phyloP scores from a whole-genome alignment of 75 land plant species.

The Selaginella moellendorffii region DNA sequence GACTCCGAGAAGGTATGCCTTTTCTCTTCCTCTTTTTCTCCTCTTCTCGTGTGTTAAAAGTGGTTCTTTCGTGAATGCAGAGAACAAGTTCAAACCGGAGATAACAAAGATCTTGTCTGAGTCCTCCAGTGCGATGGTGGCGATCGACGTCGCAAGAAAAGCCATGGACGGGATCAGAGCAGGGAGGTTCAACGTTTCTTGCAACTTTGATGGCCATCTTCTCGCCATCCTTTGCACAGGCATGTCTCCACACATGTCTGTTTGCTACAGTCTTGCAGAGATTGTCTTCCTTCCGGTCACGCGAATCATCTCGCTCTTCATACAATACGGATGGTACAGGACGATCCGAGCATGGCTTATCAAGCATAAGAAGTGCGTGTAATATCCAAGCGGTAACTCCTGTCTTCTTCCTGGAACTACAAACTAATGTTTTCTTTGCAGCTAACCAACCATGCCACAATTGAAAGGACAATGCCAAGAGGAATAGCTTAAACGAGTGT shows the following conservation, averaged over 20 bases:
- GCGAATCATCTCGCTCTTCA: slow-evolving; percentile 37
- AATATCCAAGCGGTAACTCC: too few species aligned
- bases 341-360: slow-evolving; percentile 38
- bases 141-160: slow-evolving; percentile 54
- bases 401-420: too few species aligned
- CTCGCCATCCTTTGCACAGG: slow-evolving; percentile 51
- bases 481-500: too few species aligned
- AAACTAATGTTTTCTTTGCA: too few species aligned
- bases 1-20: slow-evolving; percentile 46
- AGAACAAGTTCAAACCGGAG: slow-evolving; percentile 34
- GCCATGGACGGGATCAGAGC: slow-evolving; percentile 50
- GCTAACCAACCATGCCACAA: too few species aligned
- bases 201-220: slow-evolving; percentile 59
- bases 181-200: slow-evolving; percentile 44
- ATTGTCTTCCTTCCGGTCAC: slow-evolving; percentile 27
- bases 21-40: neutral
- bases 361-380: slow-evolving; percentile 17
- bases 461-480: too few species aligned
- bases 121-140: slow-evolving; percentile 43
- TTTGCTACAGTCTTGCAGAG: slow-evolving; percentile 43
- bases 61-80: too few species aligned
- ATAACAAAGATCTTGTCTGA: slow-evolving; percentile 47
- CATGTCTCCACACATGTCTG: slow-evolving; percentile 60
- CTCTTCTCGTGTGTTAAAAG: neutral
- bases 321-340: slow-evolving; percentile 54